Percentiles rank a stretch among this genome's conserved stretches.
phyloP scores from a whole-genome alignment of 352 stramenopile species.

The Globisporangium yorkense region DNA sequence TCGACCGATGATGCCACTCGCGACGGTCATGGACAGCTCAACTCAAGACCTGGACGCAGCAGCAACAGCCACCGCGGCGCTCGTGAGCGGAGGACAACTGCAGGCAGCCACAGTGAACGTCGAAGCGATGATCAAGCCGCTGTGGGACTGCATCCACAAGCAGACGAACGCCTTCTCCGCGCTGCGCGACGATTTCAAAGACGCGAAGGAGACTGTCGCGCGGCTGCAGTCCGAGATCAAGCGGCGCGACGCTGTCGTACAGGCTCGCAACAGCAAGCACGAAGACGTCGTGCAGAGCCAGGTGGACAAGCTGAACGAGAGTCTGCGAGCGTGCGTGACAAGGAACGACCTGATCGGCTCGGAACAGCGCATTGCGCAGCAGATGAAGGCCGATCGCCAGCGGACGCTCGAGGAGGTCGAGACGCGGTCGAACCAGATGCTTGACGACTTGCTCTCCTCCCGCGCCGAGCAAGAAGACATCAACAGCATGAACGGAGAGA shows the following conservation, averaged over 20 bases:
- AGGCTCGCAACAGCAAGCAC: constrained; percentile 75
- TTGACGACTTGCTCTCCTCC: constrained; percentile 54
- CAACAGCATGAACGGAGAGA: constrained; percentile 71
- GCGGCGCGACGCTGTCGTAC: constrained; percentile 65
- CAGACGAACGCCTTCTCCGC: constrained; percentile 70
- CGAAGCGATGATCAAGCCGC: constrained; percentile 40
- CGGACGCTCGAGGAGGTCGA: constrained; percentile 58
- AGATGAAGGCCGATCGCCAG: constrained; percentile 63
- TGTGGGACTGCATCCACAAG: constrained; percentile 75
- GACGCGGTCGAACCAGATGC: constrained; percentile 51
- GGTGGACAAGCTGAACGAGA: constrained; percentile 78
- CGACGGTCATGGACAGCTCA: constrained; percentile 15
- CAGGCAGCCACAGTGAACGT: not conserved
- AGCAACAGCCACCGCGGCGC: constrained; percentile 14
- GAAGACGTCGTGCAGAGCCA: constrained; percentile 61
- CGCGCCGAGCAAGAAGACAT: constrained; percentile 76
- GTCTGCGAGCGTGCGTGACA: constrained; percentile 62
- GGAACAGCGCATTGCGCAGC: constrained; percentile 67
- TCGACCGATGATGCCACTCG: constrained; percentile 8
- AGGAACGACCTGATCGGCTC: constrained; percentile 70
- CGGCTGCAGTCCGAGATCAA: constrained; percentile 80
- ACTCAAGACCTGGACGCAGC: constrained; percentile 16
- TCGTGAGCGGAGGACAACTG: constrained; percentile 2
- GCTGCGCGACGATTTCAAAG: constrained; percentile 53
- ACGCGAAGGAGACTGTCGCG: constrained; percentile 67